Percentiles rank a stretch among this genome's conserved stretches.
phyloP scores from a whole-genome alignment of 495 filamentous ascomycete species.

The Aspergillus leporis region DNA sequence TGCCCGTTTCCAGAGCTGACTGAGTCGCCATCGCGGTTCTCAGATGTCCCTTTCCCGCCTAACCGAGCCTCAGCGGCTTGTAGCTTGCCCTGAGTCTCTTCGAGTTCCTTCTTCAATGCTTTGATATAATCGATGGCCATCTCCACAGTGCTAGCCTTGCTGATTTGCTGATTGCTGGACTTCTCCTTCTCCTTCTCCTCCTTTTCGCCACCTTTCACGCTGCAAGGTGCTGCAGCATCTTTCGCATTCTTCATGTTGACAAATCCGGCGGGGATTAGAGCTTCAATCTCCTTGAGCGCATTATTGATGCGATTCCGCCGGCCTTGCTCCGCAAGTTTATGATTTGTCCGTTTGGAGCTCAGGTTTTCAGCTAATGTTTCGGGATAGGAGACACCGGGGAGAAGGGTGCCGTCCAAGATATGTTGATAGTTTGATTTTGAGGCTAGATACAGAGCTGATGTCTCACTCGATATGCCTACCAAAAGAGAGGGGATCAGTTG shows the following conservation, averaged over 20 bases:
- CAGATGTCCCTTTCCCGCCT: constrained; percentile 8
- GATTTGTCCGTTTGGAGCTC: constrained; percentile 93
- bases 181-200: constrained; percentile 52
- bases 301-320: constrained; percentile 93
- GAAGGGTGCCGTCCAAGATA: constrained; percentile 86
- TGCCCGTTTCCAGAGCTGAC: constrained; percentile 2
- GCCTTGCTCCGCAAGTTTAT: constrained; percentile 97
- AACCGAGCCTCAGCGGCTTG: constrained; percentile 64
- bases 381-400: constrained; percentile 89
- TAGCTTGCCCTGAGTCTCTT: constrained; percentile 63
- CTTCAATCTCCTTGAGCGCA: constrained; percentile 87
- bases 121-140: constrained; percentile 95
- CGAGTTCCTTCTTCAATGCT: constrained; percentile 71
- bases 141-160: constrained; percentile 95
- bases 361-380: constrained; percentile 87
- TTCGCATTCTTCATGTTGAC: constrained; percentile 36
- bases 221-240: constrained; percentile 32
- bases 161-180: constrained; percentile 59
- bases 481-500: constrained; percentile 14
- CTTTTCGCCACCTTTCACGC: constrained; percentile 39
- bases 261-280: constrained; percentile 65
- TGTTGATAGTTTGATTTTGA: constrained; percentile 98
- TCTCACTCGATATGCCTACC: constrained; percentile 58
- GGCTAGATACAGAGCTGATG: constrained; percentile 82
- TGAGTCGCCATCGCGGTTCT: constrained; percentile 3